phyloP scores from a whole-genome alignment of 2,329 filamentous ascomycete species.

The Ceratocystis colombiana region DNA sequence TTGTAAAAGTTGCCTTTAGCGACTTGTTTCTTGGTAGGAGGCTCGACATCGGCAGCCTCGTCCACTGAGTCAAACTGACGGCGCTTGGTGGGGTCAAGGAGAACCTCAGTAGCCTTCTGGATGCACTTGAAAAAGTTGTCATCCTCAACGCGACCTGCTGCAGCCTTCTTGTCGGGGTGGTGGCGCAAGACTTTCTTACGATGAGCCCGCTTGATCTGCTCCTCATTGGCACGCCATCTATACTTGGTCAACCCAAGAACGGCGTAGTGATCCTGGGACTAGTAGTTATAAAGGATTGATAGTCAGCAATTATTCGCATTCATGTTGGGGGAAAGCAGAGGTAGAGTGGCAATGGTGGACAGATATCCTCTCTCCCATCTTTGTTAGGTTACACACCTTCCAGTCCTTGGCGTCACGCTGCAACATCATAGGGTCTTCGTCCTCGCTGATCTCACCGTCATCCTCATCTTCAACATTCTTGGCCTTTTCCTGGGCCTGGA shows the following conservation, averaged over 20 bases:
- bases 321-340: not conserved
- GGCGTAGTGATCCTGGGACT: slow-evolving; percentile 96
- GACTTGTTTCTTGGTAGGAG: slow-evolving; percentile 82
- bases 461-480: slow-evolving; percentile 94
- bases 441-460: slow-evolving; percentile 81
- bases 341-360: not conserved
- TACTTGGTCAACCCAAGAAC: slow-evolving; percentile 88
- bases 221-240: slow-evolving; percentile 84
- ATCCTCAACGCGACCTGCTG: slow-evolving; percentile 74
- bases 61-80: slow-evolving; percentile 96
- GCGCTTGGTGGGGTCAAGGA: slow-evolving; percentile 82
- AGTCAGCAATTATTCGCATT: not conserved
- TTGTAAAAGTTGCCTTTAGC: slow-evolving; percentile 90
- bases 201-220: slow-evolving; percentile 98
- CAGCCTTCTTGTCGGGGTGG: slow-evolving; percentile 98
- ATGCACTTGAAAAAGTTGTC: slow-evolving; percentile 99
- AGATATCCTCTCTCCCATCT: not conserved
- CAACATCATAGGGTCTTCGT: slow-evolving; percentile 86
- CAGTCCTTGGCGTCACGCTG: slow-evolving; percentile 95
- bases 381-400: slow-evolving; percentile 59
- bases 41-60: slow-evolving; percentile 82
- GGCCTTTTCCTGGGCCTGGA: slow-evolving; percentile 87
- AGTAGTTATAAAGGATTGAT: slow-evolving; percentile 7
- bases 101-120: slow-evolving; percentile 90
- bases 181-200: slow-evolving; percentile 99